Evolutionary conservation across 768 basidiomycete species (phyloP).

Genomic region (Tulasnella sp.): DNA sequence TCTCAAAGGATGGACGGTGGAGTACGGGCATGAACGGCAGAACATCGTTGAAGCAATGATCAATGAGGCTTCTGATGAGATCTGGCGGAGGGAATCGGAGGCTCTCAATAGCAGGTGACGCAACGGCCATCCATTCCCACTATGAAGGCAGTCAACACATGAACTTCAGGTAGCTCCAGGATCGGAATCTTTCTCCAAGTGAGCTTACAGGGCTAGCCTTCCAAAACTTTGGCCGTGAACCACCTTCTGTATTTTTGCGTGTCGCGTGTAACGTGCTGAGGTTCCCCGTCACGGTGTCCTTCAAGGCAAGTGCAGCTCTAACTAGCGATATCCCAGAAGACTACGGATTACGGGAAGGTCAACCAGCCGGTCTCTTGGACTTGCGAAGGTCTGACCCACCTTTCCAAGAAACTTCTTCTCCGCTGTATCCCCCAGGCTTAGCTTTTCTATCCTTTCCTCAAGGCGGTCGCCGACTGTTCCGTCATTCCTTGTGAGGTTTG

Average conservation of each 20-base stretch:
- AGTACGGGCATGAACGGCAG: slow-evolving; percentile 57
- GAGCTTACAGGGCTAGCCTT: slow-evolving; percentile 10
- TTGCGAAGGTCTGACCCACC: background rate
- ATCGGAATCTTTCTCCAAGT: slow-evolving; percentile 22
- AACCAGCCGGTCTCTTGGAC: background rate
- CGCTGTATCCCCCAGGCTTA: background rate
- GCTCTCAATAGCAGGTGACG: slow-evolving; percentile 20
- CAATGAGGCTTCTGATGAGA: slow-evolving; percentile 43
- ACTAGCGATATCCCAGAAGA: slow-evolving; percentile 35
- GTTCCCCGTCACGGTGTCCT: slow-evolving; percentile 42
- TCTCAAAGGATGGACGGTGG: slow-evolving; percentile 59
- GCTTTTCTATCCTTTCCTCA: background rate
- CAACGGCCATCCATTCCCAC: slow-evolving; percentile 29
- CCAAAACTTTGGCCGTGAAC: slow-evolving; percentile 14
- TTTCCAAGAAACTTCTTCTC: slow-evolving; percentile 11
- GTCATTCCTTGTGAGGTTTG: too few relatives aligned
- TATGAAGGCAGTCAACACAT: slow-evolving; percentile 21
- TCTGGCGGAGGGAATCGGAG: slow-evolving; percentile 50
- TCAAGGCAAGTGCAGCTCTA: slow-evolving; percentile 47
- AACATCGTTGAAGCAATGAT: slow-evolving; percentile 49
- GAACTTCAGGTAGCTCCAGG: slow-evolving; percentile 20
- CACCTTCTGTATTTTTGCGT: slow-evolving; percentile 17
- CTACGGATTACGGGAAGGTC: background rate
- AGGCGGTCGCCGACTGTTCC: too few relatives aligned
- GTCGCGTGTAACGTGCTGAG: slow-evolving; percentile 30